Conservation (phyloP, 441 rosid species). For the Dalechampia spathulata region DNA sequence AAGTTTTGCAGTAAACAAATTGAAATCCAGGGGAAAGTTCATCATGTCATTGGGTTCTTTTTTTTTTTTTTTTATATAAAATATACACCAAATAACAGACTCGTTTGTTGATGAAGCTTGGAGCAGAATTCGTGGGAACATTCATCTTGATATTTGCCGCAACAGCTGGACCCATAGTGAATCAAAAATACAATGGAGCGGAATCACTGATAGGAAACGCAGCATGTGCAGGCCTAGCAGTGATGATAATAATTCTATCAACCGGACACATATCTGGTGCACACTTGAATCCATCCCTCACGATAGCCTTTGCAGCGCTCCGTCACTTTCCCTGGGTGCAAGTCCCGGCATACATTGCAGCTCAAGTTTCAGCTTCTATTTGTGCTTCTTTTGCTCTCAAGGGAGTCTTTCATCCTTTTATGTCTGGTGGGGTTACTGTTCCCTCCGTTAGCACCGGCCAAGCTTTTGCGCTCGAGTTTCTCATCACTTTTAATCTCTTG, state of each 20-base stretch:
- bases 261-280: constrained; percentile 98
- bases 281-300: constrained; percentile 89
- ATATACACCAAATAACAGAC: too few species aligned
- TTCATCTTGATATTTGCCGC: constrained; percentile 89
- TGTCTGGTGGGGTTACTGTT: constrained; percentile 92
- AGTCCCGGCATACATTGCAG: constrained; percentile 83
- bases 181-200: constrained; percentile 69
- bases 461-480: constrained; percentile 78
- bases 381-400: constrained; percentile 93
- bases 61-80: too few species aligned
- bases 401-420: constrained; percentile 70
- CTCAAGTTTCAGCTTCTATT: constrained; percentile 85
- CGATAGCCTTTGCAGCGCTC: constrained; percentile 83
- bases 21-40: too few species aligned
- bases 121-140: constrained; percentile 98
- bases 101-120: constrained; percentile 41
- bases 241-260: constrained; percentile 80
- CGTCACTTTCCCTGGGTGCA: constrained; percentile 95
- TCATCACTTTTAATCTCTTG: constrained; percentile 85
- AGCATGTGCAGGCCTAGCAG: constrained; percentile 84
- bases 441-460: constrained; percentile 58
- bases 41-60: too few species aligned
- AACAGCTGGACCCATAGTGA: constrained; percentile 86
- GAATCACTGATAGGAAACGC: constrained; percentile 91
- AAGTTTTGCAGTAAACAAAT: too few species aligned